Conservation (phyloP, 2,329 filamentous ascomycete genomes). For the Pseudogymnoascus sp. region DNA sequence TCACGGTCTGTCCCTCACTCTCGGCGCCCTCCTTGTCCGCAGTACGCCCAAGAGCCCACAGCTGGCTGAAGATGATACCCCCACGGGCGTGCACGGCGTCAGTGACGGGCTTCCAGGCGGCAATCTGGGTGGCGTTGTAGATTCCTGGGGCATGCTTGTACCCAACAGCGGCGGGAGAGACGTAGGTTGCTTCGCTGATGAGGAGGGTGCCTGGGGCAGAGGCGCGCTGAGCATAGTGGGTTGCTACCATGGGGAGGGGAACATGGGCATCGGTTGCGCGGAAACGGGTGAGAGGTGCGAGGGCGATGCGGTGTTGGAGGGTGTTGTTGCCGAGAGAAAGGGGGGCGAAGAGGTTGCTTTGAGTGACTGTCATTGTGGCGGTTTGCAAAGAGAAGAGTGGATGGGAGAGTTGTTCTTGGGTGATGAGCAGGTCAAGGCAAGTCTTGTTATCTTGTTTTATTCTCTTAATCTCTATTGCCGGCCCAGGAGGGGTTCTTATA, state of each 20-base stretch:
- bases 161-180: constrained; percentile 38
- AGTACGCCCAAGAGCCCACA: constrained; percentile 51
- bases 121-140: constrained; percentile 43
- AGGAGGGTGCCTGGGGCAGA: constrained; percentile 42
- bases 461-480: background rate
- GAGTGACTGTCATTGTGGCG: constrained; percentile 1
- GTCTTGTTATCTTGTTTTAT: background rate
- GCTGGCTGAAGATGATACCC: constrained; percentile 49
- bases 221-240: constrained; percentile 46
- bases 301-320: constrained; percentile 39
- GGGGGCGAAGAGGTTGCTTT: constrained; percentile 32
- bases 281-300: constrained; percentile 49
- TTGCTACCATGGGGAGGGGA: constrained; percentile 34
- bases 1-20: constrained; percentile 14
- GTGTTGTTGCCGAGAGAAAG: constrained; percentile 33
- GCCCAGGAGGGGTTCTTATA: background rate
- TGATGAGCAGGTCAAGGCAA: background rate
- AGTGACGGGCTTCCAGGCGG: constrained; percentile 49
- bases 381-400: background rate
- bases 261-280: constrained; percentile 37
- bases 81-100: constrained; percentile 52
- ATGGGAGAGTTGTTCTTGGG: background rate
- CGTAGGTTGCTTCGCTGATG: constrained; percentile 47
- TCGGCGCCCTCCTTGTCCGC: constrained; percentile 22
- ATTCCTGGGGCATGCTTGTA: constrained; percentile 47